These are phyloP conservation scores for Brettanomyces sp. DNA, from an alignment of 805 yeast species.

Conservation along the genomic window DNA sequence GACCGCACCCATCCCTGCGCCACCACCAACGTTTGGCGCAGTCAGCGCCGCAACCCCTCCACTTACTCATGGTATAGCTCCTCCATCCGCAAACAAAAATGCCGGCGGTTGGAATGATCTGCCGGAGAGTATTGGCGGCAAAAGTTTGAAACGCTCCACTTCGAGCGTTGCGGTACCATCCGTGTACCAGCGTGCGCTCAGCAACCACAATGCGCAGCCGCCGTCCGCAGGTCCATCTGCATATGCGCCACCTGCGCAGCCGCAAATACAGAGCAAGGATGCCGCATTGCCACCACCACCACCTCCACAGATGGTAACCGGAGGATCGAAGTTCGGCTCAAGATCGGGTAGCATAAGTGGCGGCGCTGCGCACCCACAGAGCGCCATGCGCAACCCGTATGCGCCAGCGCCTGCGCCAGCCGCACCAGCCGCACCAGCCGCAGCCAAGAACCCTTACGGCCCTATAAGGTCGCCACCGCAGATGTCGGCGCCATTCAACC, in stretches of 20 bases:
- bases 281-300: not conserved
- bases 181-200: constrained; percentile 10
- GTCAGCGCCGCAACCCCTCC: constrained; percentile 6
- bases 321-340: constrained; percentile 15
- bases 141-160: constrained; percentile 19
- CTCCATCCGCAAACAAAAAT: constrained; percentile 29
- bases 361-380: not conserved
- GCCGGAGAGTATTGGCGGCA: constrained; percentile 34
- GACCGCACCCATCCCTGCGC: not conserved
- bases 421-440: not conserved
- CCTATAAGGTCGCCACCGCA: not conserved
- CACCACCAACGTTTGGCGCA: constrained; percentile 9
- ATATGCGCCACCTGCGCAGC: not conserved
- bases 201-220: no score
- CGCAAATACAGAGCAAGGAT: not conserved
- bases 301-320: not conserved
- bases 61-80: not conserved
- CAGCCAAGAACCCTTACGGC: not conserved
- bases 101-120: constrained; percentile 69
- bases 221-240: no score
- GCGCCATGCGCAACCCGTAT: constrained; percentile 1
- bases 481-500: constrained; percentile 13
- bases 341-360: constrained; percentile 5
- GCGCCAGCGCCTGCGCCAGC: not conserved
- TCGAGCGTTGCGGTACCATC: constrained; percentile 16